These are phyloP conservation scores for Paramyrothecium roridum DNA, from an alignment of 2,329 filamentous ascomycete genomes.

Conservation along the genomic window DNA sequence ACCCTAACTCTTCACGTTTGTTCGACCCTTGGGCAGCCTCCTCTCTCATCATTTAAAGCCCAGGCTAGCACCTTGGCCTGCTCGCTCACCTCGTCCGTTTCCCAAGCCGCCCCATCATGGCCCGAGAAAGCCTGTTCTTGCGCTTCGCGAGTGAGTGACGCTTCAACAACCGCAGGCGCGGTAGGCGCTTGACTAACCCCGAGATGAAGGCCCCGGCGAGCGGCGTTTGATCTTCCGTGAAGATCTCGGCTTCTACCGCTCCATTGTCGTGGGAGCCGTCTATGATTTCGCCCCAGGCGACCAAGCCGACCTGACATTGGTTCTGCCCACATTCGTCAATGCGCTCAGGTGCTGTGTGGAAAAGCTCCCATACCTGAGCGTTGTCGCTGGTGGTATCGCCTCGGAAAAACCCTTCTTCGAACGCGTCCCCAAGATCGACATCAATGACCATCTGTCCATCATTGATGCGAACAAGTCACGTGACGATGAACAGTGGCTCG, in stretches of 20 bases:
- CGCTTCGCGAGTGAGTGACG: too few relatives aligned
- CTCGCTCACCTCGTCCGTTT: too few relatives aligned
- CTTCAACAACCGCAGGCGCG: too few relatives aligned
- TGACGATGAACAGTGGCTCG: conserved; percentile 4
- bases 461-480: background rate
- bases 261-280: conserved; percentile 15
- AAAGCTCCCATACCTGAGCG: conserved; percentile 14
- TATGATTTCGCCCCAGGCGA: conserved; percentile 8
- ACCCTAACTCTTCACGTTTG: too few relatives aligned
- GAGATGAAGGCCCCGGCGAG: conserved; percentile 20
- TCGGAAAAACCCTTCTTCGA: conserved; percentile 17
- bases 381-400: conserved; percentile 13
- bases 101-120: too few relatives aligned
- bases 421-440: conserved; percentile 9
- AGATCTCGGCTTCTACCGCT: conserved; percentile 15
- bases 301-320: conserved; percentile 4
- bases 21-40: too few relatives aligned
- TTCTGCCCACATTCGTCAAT: conserved; percentile 14
- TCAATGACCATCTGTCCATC: conserved; percentile 14
- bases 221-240: conserved; percentile 16
- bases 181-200: too few relatives aligned
- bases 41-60: too few relatives aligned
- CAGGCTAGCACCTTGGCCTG: too few relatives aligned
- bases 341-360: conserved; percentile 13
- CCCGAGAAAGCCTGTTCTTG: too few relatives aligned